Evolutionary conservation across 495 filamentous ascomycete genomes (phyloP), one percentile per base, ranked within the genome.

Genomic region (Darksidea phi): DNA sequence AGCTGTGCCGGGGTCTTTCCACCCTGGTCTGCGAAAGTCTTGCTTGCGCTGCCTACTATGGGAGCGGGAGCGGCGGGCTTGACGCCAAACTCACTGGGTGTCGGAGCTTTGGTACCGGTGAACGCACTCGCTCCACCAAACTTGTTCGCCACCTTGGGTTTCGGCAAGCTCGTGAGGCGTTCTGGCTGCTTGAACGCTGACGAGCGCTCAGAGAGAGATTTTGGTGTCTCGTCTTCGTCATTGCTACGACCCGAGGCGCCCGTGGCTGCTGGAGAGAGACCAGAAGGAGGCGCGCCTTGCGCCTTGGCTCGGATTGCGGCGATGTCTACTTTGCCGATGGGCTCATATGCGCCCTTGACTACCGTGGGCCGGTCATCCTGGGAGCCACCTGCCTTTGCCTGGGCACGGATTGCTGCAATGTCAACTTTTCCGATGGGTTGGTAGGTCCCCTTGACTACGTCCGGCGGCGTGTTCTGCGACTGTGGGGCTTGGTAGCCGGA

Each of bases 381-480:
- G 15, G 15, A 8, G 15, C n/a, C 26, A 4, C 77, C 62, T 47
- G 87, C 83, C 61, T 85, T 84, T 10, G 93, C 92, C 69, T 94
- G 85, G 49, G 81, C 84, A 48, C 91, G 81, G 53, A 97, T 85
- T 2, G 89, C 91, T 37, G 89, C 88, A 75, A 99, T 97, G 68
- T 97, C 91, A 11, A 97, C 89, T 74, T 96, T 97, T 10, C 95
- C 95, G 60, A 99, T 80, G 7, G 94, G 94, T 71, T 96, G 92
- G 71, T 99, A 99, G n/a, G 79, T 89, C 10, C 95, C 93, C 64
- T 80, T 88, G 23, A 97, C 86, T 15, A 96, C 79, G 72, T 91
- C 86, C 36, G 70, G 70, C 17, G 75, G 57, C 17, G 70, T 70
- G n/a, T 82, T 71, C 37, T 74, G 70, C 70, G 38, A 69, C 56